Percentiles rank a stretch among this genome's conserved stretches.
These are phyloP conservation scores for Colletotrichum cordylinicola DNA, from an alignment of 2,329 filamentous ascomycete species.

Conservation along the genomic window DNA sequence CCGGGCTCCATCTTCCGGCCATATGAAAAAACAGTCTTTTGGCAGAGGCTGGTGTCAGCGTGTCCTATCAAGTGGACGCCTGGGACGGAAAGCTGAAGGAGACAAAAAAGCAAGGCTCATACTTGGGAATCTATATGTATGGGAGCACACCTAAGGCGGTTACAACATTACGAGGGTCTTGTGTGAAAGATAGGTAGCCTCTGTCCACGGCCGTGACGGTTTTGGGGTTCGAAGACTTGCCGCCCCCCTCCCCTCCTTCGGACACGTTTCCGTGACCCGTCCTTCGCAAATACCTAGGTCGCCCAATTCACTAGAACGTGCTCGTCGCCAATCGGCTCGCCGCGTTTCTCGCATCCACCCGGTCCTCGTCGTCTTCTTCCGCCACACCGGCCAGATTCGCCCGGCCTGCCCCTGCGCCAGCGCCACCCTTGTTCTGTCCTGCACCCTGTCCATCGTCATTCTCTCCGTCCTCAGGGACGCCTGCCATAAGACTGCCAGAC, in stretches of 20 bases:
- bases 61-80: not conserved
- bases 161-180: constrained; percentile 21
- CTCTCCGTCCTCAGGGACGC: constrained; percentile 66
- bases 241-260: not conserved
- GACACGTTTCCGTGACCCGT: not conserved
- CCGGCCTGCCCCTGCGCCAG: constrained; percentile 43
- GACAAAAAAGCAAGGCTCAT: constrained; percentile 14
- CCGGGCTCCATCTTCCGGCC: not conserved
- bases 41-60: not conserved
- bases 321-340: constrained; percentile 92
- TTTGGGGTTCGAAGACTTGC: not conserved
- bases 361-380: constrained; percentile 90
- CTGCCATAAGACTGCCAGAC: constrained; percentile 73
- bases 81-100: not conserved
- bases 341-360: constrained; percentile 93
- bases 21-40: not conserved
- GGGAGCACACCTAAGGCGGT: constrained; percentile 16
- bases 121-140: constrained; percentile 22
- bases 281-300: not conserved
- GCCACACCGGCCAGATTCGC: constrained; percentile 64
- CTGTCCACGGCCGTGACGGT: not conserved
- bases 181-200: not conserved
- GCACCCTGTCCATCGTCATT: constrained; percentile 44
- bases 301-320: constrained; percentile 70
- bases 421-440: constrained; percentile 35